Conservation (phyloP, 1,284 basidiomycete genomes). For the Boletus austroedulis region DNA sequence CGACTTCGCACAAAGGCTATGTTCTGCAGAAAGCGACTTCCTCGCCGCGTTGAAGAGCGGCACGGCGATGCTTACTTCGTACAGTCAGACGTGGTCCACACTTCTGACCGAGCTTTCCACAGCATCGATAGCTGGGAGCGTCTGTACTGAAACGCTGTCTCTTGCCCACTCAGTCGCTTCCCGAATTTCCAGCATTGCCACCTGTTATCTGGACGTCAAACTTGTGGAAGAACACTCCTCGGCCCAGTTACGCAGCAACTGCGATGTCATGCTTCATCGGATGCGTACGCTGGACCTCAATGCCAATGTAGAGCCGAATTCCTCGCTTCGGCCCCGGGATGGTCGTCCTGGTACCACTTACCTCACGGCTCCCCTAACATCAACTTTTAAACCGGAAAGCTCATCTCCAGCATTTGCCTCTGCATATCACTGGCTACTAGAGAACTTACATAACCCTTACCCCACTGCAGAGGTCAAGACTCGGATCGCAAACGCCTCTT, state of each 20-base stretch:
- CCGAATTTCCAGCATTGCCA: conserved; percentile 6
- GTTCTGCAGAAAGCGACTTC: conserved; percentile 6
- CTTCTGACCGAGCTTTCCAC: not conserved
- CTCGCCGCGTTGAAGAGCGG: not conserved
- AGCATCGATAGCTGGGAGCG: not conserved
- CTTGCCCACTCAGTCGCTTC: conserved; percentile 7
- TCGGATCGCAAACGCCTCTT: conserved; percentile 11
- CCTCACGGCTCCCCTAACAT: too few species aligned
- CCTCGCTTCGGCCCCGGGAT: too few species aligned
- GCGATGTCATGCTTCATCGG: conserved; percentile 6
- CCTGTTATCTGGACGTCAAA: conserved; percentile 8
- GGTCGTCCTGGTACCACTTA: too few species aligned
- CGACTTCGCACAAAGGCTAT: conserved; percentile 2
- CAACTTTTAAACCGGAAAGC: accelerated
- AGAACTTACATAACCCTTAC: conserved; percentile 51
- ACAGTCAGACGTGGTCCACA: not conserved
- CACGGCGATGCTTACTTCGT: conserved; percentile 3
- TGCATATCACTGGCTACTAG: conserved; percentile 37
- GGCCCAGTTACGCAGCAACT: not conserved
- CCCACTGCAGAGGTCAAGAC: conserved; percentile 37
- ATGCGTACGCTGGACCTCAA: conserved; percentile 4
- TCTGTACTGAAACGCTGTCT: not conserved
- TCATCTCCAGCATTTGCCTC: not conserved
- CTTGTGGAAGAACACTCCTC: not conserved
- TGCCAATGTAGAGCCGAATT: too few species aligned